Evolutionary conservation across 352 stramenopile species (phyloP).

Genomic region (Phytophthora citricola): DNA sequence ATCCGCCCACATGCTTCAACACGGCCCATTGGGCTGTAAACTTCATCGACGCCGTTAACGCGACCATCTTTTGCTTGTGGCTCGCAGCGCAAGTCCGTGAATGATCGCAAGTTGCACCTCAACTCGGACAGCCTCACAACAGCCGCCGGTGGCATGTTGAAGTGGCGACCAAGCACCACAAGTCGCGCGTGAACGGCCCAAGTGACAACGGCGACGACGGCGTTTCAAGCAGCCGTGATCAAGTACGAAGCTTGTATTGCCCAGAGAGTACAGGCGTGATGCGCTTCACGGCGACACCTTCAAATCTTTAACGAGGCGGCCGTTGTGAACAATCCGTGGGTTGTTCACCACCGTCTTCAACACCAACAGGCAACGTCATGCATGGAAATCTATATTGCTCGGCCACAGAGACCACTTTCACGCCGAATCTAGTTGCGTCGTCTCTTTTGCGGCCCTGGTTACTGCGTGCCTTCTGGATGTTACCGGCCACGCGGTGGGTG

Average conservation of each 20-base stretch:
- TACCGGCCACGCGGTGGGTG: constrained; percentile 82
- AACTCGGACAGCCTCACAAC: constrained; percentile 6
- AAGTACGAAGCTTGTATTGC: no score
- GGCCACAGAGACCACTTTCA: constrained; percentile 6
- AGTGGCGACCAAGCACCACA: constrained; percentile 23
- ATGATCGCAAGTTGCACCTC: constrained; percentile 16
- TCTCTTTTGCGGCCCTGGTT: constrained; percentile 53
- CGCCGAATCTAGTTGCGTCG: constrained; percentile 32
- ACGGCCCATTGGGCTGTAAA: constrained; percentile 12
- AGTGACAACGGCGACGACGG: constrained; percentile 27
- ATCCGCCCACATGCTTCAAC: constrained; percentile 16
- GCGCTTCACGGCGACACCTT: constrained; percentile 14
- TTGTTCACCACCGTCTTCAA: constrained; percentile 1
- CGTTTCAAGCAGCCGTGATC: neutral
- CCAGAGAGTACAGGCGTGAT: neutral
- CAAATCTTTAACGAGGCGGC: constrained; percentile 25
- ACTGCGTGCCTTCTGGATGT: constrained; percentile 70
- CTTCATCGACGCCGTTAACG: constrained; percentile 11
- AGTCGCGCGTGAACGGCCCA: constrained; percentile 14
- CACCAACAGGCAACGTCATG: constrained; percentile 1
- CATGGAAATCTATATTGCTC: constrained; percentile 33
- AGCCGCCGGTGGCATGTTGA: constrained; percentile 11
- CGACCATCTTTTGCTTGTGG: constrained; percentile 11
- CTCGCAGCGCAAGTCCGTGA: constrained; percentile 12
- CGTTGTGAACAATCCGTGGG: constrained; percentile 10